Conservation (phyloP, 441 rosid species). For the Erodium moschatum region DNA sequence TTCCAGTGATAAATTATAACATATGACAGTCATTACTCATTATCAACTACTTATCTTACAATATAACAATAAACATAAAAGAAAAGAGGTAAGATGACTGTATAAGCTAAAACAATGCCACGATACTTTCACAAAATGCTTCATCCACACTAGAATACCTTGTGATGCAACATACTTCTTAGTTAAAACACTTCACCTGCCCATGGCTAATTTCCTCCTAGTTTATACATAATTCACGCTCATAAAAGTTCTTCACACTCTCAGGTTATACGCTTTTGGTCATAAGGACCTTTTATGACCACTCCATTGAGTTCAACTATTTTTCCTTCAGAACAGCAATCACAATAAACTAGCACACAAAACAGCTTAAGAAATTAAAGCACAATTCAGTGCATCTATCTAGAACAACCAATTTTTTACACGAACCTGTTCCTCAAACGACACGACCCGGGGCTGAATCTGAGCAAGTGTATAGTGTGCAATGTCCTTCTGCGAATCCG, state of each 20-base stretch:
- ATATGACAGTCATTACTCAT: background rate
- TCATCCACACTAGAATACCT: background rate
- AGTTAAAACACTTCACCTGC: background rate
- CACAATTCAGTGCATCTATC: background rate
- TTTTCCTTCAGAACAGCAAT: background rate
- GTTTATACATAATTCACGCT: background rate
- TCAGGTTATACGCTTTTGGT: background rate
- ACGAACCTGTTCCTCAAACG: conserved; percentile 93
- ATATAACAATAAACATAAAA: background rate
- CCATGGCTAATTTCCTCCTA: background rate
- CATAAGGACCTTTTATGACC: background rate
- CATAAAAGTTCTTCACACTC: background rate
- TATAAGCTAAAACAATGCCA: background rate
- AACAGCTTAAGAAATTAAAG: background rate
- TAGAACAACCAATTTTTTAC: background rate
- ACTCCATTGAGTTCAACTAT: background rate
- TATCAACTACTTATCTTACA: background rate
- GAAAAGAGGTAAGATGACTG: background rate
- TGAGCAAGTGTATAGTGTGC: conserved; percentile 73
- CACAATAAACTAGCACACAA: background rate
- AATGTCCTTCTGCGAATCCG: conserved; percentile 85
- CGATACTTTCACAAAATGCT: background rate
- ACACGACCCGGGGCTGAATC: conserved; percentile 97
- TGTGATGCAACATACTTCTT: background rate
- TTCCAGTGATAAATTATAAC: background rate